Evolutionary conservation across 192 early-diverging fungal genomes (phyloP).

Genomic region (Geranomyces variabilis): DNA sequence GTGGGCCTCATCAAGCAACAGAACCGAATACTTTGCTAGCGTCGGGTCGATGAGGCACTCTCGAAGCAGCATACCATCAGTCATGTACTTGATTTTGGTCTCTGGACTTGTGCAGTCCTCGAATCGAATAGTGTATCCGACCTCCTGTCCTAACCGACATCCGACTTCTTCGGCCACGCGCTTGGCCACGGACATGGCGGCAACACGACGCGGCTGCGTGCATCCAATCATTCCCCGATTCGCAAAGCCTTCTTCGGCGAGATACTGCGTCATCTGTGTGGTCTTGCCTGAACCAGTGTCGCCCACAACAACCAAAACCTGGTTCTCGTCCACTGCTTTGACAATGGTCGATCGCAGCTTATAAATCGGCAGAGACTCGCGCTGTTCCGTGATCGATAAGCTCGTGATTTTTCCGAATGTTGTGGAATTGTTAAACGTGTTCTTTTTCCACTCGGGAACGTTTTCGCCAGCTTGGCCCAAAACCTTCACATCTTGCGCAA

Average conservation of each 20-base stretch:
- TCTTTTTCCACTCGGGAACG: slow-evolving; percentile 88
- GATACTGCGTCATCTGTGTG: slow-evolving; percentile 97
- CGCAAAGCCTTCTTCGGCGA: slow-evolving; percentile 95
- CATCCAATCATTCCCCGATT: slow-evolving; percentile 89
- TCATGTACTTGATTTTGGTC: slow-evolving; percentile 98
- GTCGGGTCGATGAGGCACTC: slow-evolving; percentile 87
- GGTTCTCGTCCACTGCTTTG: slow-evolving; percentile 74
- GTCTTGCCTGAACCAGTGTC: slow-evolving; percentile 99
- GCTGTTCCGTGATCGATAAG: slow-evolving; percentile 75
- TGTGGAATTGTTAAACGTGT: slow-evolving; percentile 77
- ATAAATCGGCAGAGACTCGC: slow-evolving; percentile 87
- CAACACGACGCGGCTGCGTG: slow-evolving; percentile 98
- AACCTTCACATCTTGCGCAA: slow-evolving; percentile 91
- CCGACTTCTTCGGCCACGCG: slow-evolving; percentile 97
- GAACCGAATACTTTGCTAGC: slow-evolving; percentile 84
- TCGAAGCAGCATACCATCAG: slow-evolving; percentile 94
- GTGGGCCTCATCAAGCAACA: slow-evolving; percentile 98
- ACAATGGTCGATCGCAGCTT: slow-evolving; percentile 78
- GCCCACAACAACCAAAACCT: slow-evolving; percentile 87
- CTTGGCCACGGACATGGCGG: slow-evolving; percentile 98
- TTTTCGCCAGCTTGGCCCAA: slow-evolving; percentile 61
- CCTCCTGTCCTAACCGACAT: slow-evolving; percentile 87
- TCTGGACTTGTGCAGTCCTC: slow-evolving; percentile 93
- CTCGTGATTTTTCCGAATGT: slow-evolving; percentile 92
- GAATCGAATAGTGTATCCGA: slow-evolving; percentile 98